Base-by-base conservation (phyloP, 208 protist species). In the Wallacemonas rigidus region DNA sequence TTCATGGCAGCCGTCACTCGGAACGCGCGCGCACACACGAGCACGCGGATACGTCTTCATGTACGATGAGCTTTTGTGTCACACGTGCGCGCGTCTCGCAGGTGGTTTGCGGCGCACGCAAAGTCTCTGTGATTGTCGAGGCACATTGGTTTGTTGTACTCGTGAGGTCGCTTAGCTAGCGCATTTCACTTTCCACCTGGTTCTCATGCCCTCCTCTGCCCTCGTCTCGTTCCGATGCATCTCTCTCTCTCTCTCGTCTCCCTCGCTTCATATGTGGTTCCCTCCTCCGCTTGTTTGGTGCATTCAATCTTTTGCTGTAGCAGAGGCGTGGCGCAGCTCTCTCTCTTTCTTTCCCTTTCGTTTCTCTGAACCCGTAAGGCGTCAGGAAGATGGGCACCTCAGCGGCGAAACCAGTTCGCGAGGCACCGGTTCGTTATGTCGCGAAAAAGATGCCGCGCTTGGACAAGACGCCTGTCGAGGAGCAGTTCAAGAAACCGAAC, bases 401-500 rank as follows among this genome's bases (percentile, higher is more conserved):
- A 9, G 71, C 75, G 38, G 77, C 75, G 17, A 89, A 85, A 69
- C 76, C 85, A 0, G 82, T 75, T 7, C 82, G 90, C 15, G 77
- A 92, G 81, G 82, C 90, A 5, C 90, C 90, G 5, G 87, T 92
- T 15, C 79, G 89, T 1, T 95, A 92, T 72, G 89, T 95, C 44
- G 89, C 89, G 14, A 95, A 92, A 76, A 79, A 91, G 71, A 80
- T 92, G 54, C 87, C 89, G 3, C 72, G 85, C 15, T 68, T 91
- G 3, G 87, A 95, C 67, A 89, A 83, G 67, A 88, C 73, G 9
- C 85, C 89, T 3, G 83, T 92, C 3, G 87, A 95, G 74, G 77
- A 89, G 73, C 87, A 92, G 64, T 95, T 95, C 68, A 87, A 83
- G 69, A 95, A 95, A 72, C 87, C 89, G n/a, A 64, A 84, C 12